phyloP scores from a whole-genome alignment of 1,139 yeast genomes.

The Nakaseomyces delphensis region DNA sequence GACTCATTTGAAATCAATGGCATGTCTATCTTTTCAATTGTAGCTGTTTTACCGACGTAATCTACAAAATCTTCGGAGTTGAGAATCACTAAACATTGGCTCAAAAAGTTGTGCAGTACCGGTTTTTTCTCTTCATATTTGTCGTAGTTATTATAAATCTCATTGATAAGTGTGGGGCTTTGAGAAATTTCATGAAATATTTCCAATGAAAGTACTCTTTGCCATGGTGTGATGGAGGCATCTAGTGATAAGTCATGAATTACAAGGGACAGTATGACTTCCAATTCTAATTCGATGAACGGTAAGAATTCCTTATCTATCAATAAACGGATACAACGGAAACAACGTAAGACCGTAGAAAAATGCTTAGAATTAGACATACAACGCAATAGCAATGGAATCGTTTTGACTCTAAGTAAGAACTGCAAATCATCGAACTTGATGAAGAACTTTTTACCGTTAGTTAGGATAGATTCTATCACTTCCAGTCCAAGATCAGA shows the following conservation, averaged over 20 bases:
- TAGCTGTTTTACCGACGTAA: constrained; percentile 32
- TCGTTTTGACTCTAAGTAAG: constrained; percentile 55
- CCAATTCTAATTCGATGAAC: constrained; percentile 64
- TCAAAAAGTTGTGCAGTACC: constrained; percentile 51
- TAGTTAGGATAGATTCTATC: constrained; percentile 51
- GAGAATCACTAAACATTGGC: constrained; percentile 36
- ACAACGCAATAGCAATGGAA: constrained; percentile 65
- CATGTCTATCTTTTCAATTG: constrained; percentile 25
- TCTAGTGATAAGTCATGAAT: constrained; percentile 54
- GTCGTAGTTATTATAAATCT: constrained; percentile 58
- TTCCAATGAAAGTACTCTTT: constrained; percentile 62
- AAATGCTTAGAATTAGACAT: constrained; percentile 50
- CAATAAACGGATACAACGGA: constrained; percentile 57
- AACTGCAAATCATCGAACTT: constrained; percentile 55
- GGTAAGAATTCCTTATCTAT: constrained; percentile 49
- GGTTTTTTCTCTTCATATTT: constrained; percentile 47
- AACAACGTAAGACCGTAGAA: constrained; percentile 61
- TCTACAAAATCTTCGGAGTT: constrained; percentile 32
- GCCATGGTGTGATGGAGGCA: constrained; percentile 54
- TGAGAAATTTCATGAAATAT: constrained; percentile 52
- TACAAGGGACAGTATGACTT: constrained; percentile 64
- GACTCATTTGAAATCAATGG: constrained; percentile 28
- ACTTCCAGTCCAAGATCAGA: constrained; percentile 71
- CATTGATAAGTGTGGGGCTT: constrained; percentile 45
- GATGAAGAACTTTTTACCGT: constrained; percentile 50